Percentiles rank a stretch among this genome's conserved stretches.
These are phyloP conservation scores for Sungouiozyma ichnusensis DNA, from an alignment of 805 yeast genomes.

Conservation along the genomic window DNA sequence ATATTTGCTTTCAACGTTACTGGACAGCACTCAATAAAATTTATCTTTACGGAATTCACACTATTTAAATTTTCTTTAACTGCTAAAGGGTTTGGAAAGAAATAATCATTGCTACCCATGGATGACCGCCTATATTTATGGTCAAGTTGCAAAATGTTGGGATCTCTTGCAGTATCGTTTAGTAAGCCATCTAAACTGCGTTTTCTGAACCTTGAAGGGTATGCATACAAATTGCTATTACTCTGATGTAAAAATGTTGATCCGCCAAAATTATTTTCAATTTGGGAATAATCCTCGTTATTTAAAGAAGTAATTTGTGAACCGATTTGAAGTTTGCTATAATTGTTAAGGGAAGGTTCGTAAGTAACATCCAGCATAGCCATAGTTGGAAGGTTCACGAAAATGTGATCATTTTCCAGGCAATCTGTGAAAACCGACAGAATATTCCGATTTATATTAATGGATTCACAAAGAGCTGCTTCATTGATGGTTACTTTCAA, in stretches of 20 bases:
- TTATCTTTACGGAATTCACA: constrained; percentile 6
- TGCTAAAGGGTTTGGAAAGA: constrained; percentile 1
- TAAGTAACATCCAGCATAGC: constrained; percentile 5
- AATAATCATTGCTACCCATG: constrained; percentile 3
- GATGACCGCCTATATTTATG: constrained; percentile 11
- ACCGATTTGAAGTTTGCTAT: background rate
- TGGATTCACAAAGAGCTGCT: constrained; percentile 6
- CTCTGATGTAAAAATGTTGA: background rate
- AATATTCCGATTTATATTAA: constrained; percentile 1
- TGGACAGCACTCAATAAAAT: constrained; percentile 8
- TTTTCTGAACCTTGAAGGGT: constrained; percentile 18
- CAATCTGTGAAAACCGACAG: constrained; percentile 4
- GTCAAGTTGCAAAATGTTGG: constrained; percentile 11
- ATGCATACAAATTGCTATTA: constrained; percentile 6
- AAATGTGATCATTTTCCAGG: constrained; percentile 6
- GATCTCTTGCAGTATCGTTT: constrained; percentile 13
- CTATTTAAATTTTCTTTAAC: constrained; percentile 2
- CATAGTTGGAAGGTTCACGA: constrained; percentile 7
- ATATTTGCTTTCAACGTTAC: constrained; percentile 9
- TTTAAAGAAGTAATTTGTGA: background rate
- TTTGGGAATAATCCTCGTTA: background rate
- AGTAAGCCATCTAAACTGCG: constrained; percentile 17
- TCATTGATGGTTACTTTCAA: constrained; percentile 10
- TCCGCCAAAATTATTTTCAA: background rate
- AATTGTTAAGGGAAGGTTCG: background rate